phyloP scores from a whole-genome alignment of 2,329 filamentous ascomycete genomes.

The Pestalotiopsis sp. region DNA sequence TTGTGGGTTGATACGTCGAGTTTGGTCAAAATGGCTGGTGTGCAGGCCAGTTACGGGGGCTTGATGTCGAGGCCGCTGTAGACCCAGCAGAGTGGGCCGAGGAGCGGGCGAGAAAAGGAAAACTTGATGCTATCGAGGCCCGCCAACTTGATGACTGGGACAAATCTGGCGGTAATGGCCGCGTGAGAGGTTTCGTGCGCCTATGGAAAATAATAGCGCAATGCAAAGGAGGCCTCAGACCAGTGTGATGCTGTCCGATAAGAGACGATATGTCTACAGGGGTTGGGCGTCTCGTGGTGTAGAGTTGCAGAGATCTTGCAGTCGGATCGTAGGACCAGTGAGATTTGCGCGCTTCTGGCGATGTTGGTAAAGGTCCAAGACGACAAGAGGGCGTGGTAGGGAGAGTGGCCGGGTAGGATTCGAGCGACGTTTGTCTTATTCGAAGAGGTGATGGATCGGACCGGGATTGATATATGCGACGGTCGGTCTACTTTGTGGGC shows the following conservation, averaged over 20 bases:
- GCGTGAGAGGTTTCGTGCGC: slow-evolving; percentile 22
- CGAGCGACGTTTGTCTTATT: neutral
- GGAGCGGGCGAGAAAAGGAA: slow-evolving; percentile 83
- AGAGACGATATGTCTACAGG: neutral
- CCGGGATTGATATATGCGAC: neutral
- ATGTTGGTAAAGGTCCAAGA: neutral
- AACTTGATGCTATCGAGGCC: slow-evolving; percentile 72
- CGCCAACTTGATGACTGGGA: slow-evolving; percentile 85
- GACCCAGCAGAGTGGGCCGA: slow-evolving; percentile 91
- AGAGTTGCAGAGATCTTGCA: neutral
- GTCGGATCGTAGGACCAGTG: neutral
- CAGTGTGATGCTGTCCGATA: neutral
- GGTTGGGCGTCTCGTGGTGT: neutral
- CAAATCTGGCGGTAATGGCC: slow-evolving; percentile 27
- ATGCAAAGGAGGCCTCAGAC: slow-evolving; percentile 15
- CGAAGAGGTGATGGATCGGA: neutral
- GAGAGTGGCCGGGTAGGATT: neutral
- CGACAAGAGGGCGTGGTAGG: neutral
- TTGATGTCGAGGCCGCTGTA: slow-evolving; percentile 96
- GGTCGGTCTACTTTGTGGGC: neutral
- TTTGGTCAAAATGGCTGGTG: slow-evolving; percentile 31
- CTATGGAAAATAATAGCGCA: slow-evolving; percentile 28
- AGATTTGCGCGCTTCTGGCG: neutral
- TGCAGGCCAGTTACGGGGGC: slow-evolving; percentile 82
- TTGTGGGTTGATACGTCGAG: slow-evolving; percentile 2